These are phyloP conservation scores for Naganishia randhawae DNA, from an alignment of 768 basidiomycete species.

Conservation along the genomic window DNA sequence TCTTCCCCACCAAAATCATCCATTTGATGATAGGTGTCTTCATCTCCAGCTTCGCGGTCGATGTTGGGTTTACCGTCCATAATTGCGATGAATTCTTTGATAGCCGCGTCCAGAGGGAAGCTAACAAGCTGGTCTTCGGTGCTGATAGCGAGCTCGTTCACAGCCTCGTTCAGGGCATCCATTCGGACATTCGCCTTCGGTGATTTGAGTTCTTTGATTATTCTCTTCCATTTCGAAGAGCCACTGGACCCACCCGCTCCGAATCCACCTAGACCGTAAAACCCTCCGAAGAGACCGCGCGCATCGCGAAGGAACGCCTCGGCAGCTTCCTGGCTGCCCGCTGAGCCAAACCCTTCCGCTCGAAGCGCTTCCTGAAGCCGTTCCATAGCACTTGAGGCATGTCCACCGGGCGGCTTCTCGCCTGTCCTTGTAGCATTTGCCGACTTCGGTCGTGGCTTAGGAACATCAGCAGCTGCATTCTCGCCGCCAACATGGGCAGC, in stretches of 20 bases:
- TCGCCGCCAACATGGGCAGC: slow-evolving; percentile 1
- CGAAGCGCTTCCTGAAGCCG: slow-evolving; percentile 38
- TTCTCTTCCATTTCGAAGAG: slow-evolving; percentile 58
- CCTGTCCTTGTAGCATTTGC: slow-evolving; percentile 2
- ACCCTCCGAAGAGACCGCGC: slow-evolving; percentile 76
- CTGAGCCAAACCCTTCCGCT: slow-evolving; percentile 25
- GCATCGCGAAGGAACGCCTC: slow-evolving; percentile 46
- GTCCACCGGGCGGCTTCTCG: neutral
- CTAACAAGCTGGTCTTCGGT: slow-evolving; percentile 95
- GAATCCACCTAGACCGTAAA: slow-evolving; percentile 56
- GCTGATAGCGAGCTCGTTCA: slow-evolving; percentile 89
- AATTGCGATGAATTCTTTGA: slow-evolving; percentile 85
- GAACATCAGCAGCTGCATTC: neutral
- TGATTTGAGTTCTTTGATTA: slow-evolving; percentile 58
- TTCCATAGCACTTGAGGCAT: slow-evolving; percentile 7
- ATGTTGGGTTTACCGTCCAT: slow-evolving; percentile 58
- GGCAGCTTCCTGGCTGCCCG: slow-evolving; percentile 52
- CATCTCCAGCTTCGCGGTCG: slow-evolving; percentile 35
- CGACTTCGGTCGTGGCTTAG: slow-evolving; percentile 14
- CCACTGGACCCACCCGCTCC: slow-evolving; percentile 64
- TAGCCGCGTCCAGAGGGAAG: slow-evolving; percentile 89
- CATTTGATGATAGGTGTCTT: slow-evolving; percentile 36
- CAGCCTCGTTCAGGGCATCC: slow-evolving; percentile 85
- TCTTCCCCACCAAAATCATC: slow-evolving; percentile 58
- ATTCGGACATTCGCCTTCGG: slow-evolving; percentile 64